These are phyloP conservation scores for Rhynchosporium secalis DNA, from an alignment of 2,329 filamentous ascomycete species.

Conservation along the genomic window DNA sequence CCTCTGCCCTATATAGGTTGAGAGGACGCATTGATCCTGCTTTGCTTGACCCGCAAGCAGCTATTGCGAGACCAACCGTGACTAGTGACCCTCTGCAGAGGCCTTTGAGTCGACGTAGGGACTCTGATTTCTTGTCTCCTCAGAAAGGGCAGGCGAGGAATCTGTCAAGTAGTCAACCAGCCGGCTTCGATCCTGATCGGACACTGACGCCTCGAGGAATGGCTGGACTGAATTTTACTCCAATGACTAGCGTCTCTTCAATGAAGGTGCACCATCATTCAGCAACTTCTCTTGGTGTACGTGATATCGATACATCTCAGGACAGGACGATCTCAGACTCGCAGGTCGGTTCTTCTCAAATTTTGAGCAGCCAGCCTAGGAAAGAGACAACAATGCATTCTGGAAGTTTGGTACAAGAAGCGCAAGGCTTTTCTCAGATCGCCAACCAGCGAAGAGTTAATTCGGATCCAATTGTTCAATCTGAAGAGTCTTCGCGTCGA, in stretches of 20 bases:
- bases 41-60: conserved; percentile 23
- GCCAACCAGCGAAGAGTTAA: no score
- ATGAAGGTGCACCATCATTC: conserved; percentile 31
- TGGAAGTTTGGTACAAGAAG: neutral
- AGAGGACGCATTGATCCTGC: conserved; percentile 31
- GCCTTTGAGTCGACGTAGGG: conserved; percentile 14
- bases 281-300: neutral
- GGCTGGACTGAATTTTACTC: conserved; percentile 23
- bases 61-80: conserved; percentile 2
- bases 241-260: conserved; percentile 33
- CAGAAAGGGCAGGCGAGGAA: conserved; percentile 4
- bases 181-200: conserved; percentile 26
- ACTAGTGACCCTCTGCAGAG: conserved; percentile 2
- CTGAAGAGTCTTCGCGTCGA: no score
- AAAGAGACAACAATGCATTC: neutral
- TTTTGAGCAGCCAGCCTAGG: conserved; percentile 1
- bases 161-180: conserved; percentile 19
- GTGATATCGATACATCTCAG: conserved; percentile 12
- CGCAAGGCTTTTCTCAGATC: no score
- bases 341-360: neutral
- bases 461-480: no score
- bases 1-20: conserved; percentile 29
- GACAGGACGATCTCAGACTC: conserved; percentile 12
- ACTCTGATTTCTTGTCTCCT: conserved; percentile 29
- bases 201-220: conserved; percentile 25